These are phyloP conservation scores for Trametes versicolor DNA, from an alignment of 1,284 basidiomycete species.

Conservation along the genomic window DNA sequence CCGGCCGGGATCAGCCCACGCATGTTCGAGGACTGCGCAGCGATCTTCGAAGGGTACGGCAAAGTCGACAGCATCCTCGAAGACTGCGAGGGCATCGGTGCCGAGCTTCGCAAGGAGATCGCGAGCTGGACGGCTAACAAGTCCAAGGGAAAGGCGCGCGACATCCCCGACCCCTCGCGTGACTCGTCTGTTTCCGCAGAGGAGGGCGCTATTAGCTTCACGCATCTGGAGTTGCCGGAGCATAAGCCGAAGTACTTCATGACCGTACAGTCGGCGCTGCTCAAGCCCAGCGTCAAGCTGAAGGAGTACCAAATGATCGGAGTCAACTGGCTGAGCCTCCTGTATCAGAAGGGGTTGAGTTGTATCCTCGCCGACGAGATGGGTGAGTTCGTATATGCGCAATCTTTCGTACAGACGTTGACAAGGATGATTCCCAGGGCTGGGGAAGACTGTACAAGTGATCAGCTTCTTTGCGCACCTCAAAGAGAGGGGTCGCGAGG, in stretches of 20 bases:
- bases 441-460: conserved; percentile 99
- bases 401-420: conserved; percentile 23
- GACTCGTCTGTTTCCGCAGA: conserved; percentile 47
- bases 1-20: conserved; percentile 87
- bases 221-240: conserved; percentile 52
- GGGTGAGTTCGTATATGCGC: conserved; percentile 64
- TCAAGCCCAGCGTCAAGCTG: conserved; percentile 79
- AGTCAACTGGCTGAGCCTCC: conserved; percentile 95
- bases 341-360: conserved; percentile 85
- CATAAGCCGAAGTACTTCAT: conserved; percentile 72
- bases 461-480: conserved; percentile 95
- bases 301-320: conserved; percentile 98
- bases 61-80: conserved; percentile 91
- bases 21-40: conserved; percentile 90
- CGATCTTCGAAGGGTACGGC: conserved; percentile 91
- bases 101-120: conserved; percentile 72
- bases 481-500: conserved; percentile 79
- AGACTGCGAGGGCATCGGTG: conserved; percentile 89
- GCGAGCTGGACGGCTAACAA: conserved; percentile 75
- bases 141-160: conserved; percentile 55
- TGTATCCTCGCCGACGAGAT: conserved; percentile 99
- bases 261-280: conserved; percentile 76
- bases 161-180: conserved; percentile 38
- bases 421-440: conserved; percentile 53
- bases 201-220: conserved; percentile 69